These are phyloP conservation scores for Vicia sativa DNA, from an alignment of 306 rosid species.

Conservation along the genomic window DNA sequence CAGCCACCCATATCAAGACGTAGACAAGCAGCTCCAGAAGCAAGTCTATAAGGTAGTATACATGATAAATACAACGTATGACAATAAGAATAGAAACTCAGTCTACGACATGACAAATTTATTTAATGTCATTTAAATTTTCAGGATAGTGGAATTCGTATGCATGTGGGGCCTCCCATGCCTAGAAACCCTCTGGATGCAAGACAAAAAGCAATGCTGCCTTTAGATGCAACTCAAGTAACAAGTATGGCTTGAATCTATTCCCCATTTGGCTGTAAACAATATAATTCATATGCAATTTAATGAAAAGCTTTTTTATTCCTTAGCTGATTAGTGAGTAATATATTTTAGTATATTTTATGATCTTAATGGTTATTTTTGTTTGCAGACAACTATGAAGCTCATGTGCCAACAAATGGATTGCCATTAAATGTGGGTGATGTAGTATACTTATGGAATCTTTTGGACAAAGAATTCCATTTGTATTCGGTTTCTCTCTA, in stretches of 20 bases:
- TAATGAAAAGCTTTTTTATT: background rate
- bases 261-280: constrained; percentile 12
- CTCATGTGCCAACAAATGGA: constrained; percentile 34
- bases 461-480: constrained; percentile 20
- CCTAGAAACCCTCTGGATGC: background rate
- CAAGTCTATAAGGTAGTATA: constrained; percentile 30
- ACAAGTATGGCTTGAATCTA: constrained; percentile 47
- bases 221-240: constrained; percentile 31
- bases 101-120: constrained; percentile 23
- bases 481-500: background rate
- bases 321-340: constrained; percentile 12
- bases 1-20: constrained; percentile 38
- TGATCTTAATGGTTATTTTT: constrained; percentile 26
- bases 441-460: constrained; percentile 29
- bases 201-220: constrained; percentile 24
- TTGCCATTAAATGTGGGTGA: constrained; percentile 51
- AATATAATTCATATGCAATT: constrained; percentile 7
- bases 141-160: constrained; percentile 44
- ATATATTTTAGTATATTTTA: constrained; percentile 13
- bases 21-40: constrained; percentile 28
- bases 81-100: constrained; percentile 24
- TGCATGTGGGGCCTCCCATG: constrained; percentile 23
- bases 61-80: background rate
- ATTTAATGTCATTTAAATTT: constrained; percentile 24
- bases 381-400: constrained; percentile 46